phyloP scores from a whole-genome alignment of 148 eudicot species.

The Rhododendron kiyosumense region DNA sequence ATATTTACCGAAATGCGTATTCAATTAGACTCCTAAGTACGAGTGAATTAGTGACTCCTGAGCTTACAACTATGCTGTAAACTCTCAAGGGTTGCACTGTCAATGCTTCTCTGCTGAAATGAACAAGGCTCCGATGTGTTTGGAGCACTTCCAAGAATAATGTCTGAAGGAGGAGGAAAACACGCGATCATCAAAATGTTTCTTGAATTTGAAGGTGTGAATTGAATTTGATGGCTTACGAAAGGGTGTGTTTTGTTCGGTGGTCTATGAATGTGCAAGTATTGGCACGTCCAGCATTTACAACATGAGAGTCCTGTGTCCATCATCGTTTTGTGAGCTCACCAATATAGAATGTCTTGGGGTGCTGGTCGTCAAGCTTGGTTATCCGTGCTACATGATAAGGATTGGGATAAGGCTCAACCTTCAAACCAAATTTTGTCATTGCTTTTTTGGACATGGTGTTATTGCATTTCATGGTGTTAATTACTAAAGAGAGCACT shows the following conservation, averaged over 20 bases:
- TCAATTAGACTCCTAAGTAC: neutral
- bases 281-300: neutral
- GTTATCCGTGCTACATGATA: neutral
- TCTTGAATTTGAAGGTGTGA: neutral
- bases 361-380: neutral
- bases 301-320: neutral
- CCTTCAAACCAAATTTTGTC: neutral
- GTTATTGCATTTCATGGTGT: neutral
- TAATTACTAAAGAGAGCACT: neutral
- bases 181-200: neutral
- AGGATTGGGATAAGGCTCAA: neutral
- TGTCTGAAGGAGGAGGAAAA: neutral
- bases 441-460: neutral
- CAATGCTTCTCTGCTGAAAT: neutral
- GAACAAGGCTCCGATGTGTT: neutral
- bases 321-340: neutral
- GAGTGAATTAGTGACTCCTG: neutral
- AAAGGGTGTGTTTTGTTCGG: neutral
- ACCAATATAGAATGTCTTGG: neutral
- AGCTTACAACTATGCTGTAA: neutral
- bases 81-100: neutral
- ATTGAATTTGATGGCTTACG: neutral
- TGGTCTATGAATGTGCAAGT: neutral
- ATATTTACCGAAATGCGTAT: neutral
- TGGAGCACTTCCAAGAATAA: neutral